Base-by-base conservation (phyloP, 768 basidiomycete genomes). In the Phanerodontia chrysosporium region DNA sequence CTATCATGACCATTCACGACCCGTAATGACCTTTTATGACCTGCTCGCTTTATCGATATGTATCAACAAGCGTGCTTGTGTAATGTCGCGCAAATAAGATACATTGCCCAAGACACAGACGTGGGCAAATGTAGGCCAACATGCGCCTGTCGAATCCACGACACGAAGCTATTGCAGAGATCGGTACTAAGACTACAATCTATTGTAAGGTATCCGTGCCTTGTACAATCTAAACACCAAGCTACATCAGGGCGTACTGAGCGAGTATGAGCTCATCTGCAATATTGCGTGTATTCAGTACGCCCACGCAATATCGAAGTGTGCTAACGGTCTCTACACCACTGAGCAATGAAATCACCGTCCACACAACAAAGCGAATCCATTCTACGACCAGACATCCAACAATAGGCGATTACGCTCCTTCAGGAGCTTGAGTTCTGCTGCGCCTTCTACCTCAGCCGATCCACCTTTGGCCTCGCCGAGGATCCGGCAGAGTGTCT, bases 381-480 rank as follows among this genome's bases (percentile, higher is more conserved):
- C 16, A n/a, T 45, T 72, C 75, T 75, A 92, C 75, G 90, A 91
- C 92, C 92, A 94, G 62, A 94, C 92, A 73, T 95, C 93, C 63
- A 92, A 72, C 79, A 95, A 79, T 62, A 95, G 78, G 64, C 94
- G 77, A 59, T 90, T 92, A 51, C 94, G 82, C 73, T 98, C 97
- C 80, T 99, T 99, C 74, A 99, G 77, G 66, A 94, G 74, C 76
- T 98, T 99, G 62, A 97, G 73, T 78, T 98, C 95, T 57, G 93
- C 92, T 3, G 78, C 83, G 39, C 95, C 95, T 73, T 97, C 95
- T 4, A 91, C 88, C 66, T 90, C 89, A 1, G 83, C 86, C 21
- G 80, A 85, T 22, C 95, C 97, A 39, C 93, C 94, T 80, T 97
- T 98, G 5, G 93, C 94, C 72, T 95, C 90, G 12, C 90, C 97